phyloP scores from a whole-genome alignment of 1,139 yeast genomes.

The Wickerhamomyces sp. region DNA sequence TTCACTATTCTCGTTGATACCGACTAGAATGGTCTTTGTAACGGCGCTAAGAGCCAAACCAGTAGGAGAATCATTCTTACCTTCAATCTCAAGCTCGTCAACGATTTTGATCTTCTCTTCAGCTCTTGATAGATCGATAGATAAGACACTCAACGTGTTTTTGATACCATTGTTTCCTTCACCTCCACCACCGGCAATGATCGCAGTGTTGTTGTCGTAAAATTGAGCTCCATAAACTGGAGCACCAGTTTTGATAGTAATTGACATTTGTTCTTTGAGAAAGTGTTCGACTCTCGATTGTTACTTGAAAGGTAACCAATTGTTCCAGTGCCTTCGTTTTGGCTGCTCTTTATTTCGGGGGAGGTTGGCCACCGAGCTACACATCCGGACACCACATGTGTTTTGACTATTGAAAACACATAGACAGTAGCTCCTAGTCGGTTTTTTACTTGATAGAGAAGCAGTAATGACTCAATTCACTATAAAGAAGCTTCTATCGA shows the following conservation, averaged over 20 bases:
- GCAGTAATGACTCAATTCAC: conserved; percentile 15
- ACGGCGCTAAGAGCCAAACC: conserved; percentile 59
- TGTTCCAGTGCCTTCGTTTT: too few relatives aligned
- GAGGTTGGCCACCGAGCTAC: too few relatives aligned
- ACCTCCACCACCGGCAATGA: conserved; percentile 94
- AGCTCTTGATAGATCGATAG: conserved; percentile 44
- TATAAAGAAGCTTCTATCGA: conserved; percentile 25
- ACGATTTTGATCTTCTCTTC: conserved; percentile 49
- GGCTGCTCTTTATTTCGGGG: too few relatives aligned
- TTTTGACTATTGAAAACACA: too few relatives aligned
- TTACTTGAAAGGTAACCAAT: too few relatives aligned
- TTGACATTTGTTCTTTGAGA: conserved; percentile 27
- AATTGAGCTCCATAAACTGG: conserved; percentile 82
- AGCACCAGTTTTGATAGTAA: conserved; percentile 48
- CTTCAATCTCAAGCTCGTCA: conserved; percentile 57
- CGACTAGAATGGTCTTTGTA: conserved; percentile 51
- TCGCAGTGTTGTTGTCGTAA: conserved; percentile 51
- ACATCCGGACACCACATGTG: too few relatives aligned
- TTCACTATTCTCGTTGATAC: conserved; percentile 64
- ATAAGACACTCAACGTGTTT: conserved; percentile 70
- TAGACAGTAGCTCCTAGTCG: too few relatives aligned
- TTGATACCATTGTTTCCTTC: conserved; percentile 88
- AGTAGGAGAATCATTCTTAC: conserved; percentile 71
- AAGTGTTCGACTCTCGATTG: too few relatives aligned
- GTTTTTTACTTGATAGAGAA: too few relatives aligned